These are phyloP conservation scores for Alternaria sp. DNA, from an alignment of 2,329 filamentous ascomycete species.

Conservation along the genomic window DNA sequence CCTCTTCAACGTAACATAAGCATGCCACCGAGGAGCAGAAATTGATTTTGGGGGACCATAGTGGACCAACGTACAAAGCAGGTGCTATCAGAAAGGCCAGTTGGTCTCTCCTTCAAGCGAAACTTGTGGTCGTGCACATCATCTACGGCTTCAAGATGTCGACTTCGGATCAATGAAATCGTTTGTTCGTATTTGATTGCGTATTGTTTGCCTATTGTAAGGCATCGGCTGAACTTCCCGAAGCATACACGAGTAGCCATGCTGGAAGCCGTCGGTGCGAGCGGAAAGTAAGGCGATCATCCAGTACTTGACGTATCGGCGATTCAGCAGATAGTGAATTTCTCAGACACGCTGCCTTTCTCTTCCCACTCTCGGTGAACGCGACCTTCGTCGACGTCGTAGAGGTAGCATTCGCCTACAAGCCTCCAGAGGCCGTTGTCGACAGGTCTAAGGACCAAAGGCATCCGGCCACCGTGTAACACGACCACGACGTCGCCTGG, in stretches of 20 bases:
- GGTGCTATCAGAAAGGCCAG: background rate
- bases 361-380: background rate
- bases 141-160: background rate
- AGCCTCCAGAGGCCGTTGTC: conserved; percentile 1
- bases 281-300: background rate
- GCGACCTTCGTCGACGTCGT: conserved; percentile 5
- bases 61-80: background rate
- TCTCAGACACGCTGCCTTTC: conserved; percentile 3
- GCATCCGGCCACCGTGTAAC: background rate
- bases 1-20: background rate
- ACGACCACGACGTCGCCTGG: background rate
- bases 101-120: background rate
- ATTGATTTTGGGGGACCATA: background rate
- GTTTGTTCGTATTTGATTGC: background rate
- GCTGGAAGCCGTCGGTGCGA: background rate
- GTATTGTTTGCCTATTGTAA: background rate
- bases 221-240: background rate
- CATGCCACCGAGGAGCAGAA: background rate
- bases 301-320: background rate
- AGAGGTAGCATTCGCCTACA: conserved; percentile 10
- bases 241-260: background rate
- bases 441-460: background rate
- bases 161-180: background rate
- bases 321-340: background rate
- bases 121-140: background rate